phyloP scores from a whole-genome alignment of 768 basidiomycete genomes.

The Multifurca ochricompacta region DNA sequence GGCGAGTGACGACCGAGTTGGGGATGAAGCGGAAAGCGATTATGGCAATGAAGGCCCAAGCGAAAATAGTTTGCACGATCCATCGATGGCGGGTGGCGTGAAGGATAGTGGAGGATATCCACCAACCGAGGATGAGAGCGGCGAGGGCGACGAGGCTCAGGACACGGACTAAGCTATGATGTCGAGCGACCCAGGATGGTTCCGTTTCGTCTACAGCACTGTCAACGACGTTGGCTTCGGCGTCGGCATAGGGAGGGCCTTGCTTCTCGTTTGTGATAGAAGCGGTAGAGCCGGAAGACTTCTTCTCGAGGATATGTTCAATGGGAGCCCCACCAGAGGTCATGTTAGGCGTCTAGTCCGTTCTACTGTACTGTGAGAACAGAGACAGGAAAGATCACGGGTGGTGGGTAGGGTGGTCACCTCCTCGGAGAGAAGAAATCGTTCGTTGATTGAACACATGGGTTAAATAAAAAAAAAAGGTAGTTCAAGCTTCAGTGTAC shows the following conservation, averaged over 20 bases:
- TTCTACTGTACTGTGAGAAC: slow-evolving; percentile 10
- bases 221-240: slow-evolving; percentile 9
- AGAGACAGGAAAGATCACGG: not conserved
- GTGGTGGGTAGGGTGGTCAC: not conserved
- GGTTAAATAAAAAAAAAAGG: not conserved
- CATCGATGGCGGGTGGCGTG: slow-evolving; percentile 68
- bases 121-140: slow-evolving; percentile 70
- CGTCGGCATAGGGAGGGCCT: not conserved
- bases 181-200: slow-evolving; percentile 16
- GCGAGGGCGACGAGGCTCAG: slow-evolving; percentile 45
- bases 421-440: not conserved
- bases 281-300: slow-evolving; percentile 22
- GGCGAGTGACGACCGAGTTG: slow-evolving; percentile 56
- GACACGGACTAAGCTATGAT: slow-evolving; percentile 23
- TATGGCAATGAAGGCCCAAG: slow-evolving; percentile 73
- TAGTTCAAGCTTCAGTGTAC: too few relatives aligned
- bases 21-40: slow-evolving; percentile 85
- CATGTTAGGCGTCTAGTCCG: not conserved
- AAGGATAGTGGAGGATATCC: slow-evolving; percentile 70
- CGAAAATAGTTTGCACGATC: slow-evolving; percentile 75
- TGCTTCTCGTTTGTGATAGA: slow-evolving; percentile 26
- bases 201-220: slow-evolving; percentile 18
- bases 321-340: not conserved
- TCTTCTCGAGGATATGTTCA: slow-evolving; percentile 15
- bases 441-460: not conserved